phyloP scores from a whole-genome alignment of 768 basidiomycete genomes.

The Inosperma sp. region DNA sequence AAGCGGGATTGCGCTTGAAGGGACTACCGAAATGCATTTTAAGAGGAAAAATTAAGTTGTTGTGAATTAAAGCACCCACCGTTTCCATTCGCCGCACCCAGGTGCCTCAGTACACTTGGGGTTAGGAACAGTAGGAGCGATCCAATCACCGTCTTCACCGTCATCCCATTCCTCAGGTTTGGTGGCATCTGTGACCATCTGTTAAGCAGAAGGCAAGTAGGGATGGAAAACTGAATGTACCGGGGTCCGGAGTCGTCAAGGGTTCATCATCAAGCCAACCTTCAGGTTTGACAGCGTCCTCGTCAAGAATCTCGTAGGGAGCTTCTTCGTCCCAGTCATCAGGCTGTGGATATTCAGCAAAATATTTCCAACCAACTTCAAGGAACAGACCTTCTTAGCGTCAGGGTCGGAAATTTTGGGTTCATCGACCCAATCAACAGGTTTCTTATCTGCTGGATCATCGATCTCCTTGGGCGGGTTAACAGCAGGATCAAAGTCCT shows the following conservation, averaged over 20 bases:
- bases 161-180: slow-evolving; percentile 99
- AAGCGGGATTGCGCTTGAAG: slow-evolving; percentile 84
- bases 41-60: background rate
- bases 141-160: slow-evolving; percentile 99
- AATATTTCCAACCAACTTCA: slow-evolving; percentile 34
- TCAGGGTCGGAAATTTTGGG: slow-evolving; percentile 82
- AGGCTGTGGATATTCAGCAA: slow-evolving; percentile 45
- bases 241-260: slow-evolving; percentile 77
- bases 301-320: slow-evolving; percentile 86
- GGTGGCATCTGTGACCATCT: slow-evolving; percentile 54
- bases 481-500: slow-evolving; percentile 90
- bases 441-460: slow-evolving; percentile 88
- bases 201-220: background rate
- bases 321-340: slow-evolving; percentile 98
- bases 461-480: slow-evolving; percentile 93
- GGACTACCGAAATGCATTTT: slow-evolving; percentile 43
- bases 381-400: slow-evolving; percentile 53
- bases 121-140: slow-evolving; percentile 85
- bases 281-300: slow-evolving; percentile 84
- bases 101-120: slow-evolving; percentile 85
- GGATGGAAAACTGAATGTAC: slow-evolving; percentile 35
- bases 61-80: slow-evolving; percentile 36
- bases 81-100: slow-evolving; percentile 95
- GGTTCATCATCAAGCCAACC: slow-evolving; percentile 95
- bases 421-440: slow-evolving; percentile 87